Base-by-base conservation (phyloP, 2,329 filamentous ascomycete species). In the Colletotrichum plurivorum region DNA sequence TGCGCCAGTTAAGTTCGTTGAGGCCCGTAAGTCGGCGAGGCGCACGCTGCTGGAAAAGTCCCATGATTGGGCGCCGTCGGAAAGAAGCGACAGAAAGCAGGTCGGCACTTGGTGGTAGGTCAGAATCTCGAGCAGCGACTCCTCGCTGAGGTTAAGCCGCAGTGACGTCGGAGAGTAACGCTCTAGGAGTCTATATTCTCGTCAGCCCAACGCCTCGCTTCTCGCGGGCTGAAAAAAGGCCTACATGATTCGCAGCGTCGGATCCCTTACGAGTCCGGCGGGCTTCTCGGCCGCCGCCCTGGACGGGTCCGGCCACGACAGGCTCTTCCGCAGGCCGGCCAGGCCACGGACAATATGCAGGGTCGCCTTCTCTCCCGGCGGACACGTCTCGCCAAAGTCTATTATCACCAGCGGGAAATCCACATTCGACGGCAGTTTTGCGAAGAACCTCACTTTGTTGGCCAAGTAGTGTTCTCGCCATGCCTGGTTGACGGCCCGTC, bases 41-140 rank as follows among this genome's bases (percentile, higher is more conserved):
- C 48, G 54, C 41, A 58, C 64, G 54, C 61, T 65, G 8, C 27
- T 65, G 45, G 54, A 60, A 9, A 65, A 68, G 25, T 48, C 57
- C 65, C 65, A 65, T 1, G 54, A 36, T 13, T 63, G 53, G 20
- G 52, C 60, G 22, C 64, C 59, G 52, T 41, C 53, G 18, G 52
- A 20, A n/a, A 67, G 45, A 52, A 58, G 64, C 16, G 13, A 46
- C 18, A 64, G 18, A 15, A 67, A 56, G 39, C 43, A 51, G 22
- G 53, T 41, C 9, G 53, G 65, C 4, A 67, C 45, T 39, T 64
- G 65, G 22, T 67, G 65, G 27, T 67, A 67, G 9, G 65, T 64
- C 7, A 67, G 46, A 5, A 64, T 49, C 16, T 67, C 60, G 4
- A 67, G 15, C 7, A 67, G 46, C 5, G 57, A 18, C 22, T 64